These are phyloP conservation scores for Fusarium circinatum DNA, from an alignment of 2,329 filamentous ascomycete species.

Conservation along the genomic window DNA sequence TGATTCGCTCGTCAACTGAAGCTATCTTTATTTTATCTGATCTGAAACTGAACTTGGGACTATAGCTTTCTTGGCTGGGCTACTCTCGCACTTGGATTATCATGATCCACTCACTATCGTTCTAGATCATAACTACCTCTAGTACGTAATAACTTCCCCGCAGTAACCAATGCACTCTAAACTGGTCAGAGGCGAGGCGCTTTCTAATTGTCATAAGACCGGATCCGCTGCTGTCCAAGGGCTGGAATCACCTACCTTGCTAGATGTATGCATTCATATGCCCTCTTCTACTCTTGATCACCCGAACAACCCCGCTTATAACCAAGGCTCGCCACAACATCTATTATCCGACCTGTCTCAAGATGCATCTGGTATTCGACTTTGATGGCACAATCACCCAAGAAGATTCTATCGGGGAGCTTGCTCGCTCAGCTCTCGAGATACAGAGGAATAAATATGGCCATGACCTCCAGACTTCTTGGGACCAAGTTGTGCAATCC, in stretches of 20 bases:
- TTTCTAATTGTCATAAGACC: neutral
- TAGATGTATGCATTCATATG: constrained; percentile 16
- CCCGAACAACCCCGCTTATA: neutral
- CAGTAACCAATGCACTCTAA: constrained; percentile 20
- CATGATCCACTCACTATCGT: constrained; percentile 32
- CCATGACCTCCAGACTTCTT: constrained; percentile 51
- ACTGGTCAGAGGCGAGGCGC: constrained; percentile 9
- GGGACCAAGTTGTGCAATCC: constrained; percentile 57
- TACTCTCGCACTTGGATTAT: neutral
- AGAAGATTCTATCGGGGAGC: constrained; percentile 61
- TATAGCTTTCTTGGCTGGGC: constrained; percentile 5
- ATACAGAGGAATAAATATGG: constrained; percentile 44
- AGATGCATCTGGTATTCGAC: constrained; percentile 63
- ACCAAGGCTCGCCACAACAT: neutral
- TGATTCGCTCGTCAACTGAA: neutral
- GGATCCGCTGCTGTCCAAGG: constrained; percentile 10
- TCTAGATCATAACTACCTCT: constrained; percentile 24
- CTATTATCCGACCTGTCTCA: neutral
- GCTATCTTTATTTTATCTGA: neutral
- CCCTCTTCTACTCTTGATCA: constrained; percentile 2
- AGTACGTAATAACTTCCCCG: constrained; percentile 38
- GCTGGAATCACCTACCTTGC: neutral
- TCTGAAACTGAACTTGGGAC: neutral
- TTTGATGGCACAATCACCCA: constrained; percentile 70
- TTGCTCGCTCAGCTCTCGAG: constrained; percentile 57